These are phyloP conservation scores for Thelonectria rubi DNA, from an alignment of 2,329 filamentous ascomycete species.

Conservation along the genomic window DNA sequence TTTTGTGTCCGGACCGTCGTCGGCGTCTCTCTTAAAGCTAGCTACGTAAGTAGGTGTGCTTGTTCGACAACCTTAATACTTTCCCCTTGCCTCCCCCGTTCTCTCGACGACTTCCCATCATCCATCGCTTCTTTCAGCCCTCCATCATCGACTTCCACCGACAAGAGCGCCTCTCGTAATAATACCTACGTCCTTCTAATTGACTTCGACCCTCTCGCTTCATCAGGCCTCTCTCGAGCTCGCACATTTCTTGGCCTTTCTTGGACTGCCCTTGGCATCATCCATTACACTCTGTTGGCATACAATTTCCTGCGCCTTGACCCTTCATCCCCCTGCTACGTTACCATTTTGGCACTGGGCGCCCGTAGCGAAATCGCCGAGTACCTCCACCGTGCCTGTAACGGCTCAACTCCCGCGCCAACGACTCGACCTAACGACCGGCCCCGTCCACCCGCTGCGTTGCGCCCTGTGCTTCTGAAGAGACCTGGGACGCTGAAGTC, in stretches of 20 bases:
- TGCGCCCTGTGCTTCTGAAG: slow-evolving; percentile 8
- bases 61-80: slow-evolving; percentile 15
- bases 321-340: slow-evolving; percentile 7
- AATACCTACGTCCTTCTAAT: not conserved
- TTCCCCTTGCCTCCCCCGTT: slow-evolving; percentile 17
- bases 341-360: slow-evolving; percentile 18
- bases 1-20: not conserved
- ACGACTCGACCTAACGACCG: slow-evolving; percentile 32
- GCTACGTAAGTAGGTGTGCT: not conserved
- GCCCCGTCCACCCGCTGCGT: slow-evolving; percentile 30
- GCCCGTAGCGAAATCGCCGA: slow-evolving; percentile 17
- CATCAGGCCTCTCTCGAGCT: slow-evolving; percentile 9
- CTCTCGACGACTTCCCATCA: not conserved
- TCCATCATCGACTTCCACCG: not conserved
- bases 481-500: slow-evolving; percentile 13
- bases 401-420: slow-evolving; percentile 13
- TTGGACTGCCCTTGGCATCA: slow-evolving; percentile 21
- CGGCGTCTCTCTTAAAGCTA: not conserved
- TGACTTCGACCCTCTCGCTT: not conserved
- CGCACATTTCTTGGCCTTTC: slow-evolving; percentile 21
- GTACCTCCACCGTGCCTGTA: slow-evolving; percentile 29
- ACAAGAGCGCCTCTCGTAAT: not conserved
- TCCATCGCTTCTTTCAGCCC: not conserved
- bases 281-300: slow-evolving; percentile 5
- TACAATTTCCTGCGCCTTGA: slow-evolving; percentile 18